phyloP scores from a whole-genome alignment of 306 rosid genomes.

The Acmispon strigosus region DNA sequence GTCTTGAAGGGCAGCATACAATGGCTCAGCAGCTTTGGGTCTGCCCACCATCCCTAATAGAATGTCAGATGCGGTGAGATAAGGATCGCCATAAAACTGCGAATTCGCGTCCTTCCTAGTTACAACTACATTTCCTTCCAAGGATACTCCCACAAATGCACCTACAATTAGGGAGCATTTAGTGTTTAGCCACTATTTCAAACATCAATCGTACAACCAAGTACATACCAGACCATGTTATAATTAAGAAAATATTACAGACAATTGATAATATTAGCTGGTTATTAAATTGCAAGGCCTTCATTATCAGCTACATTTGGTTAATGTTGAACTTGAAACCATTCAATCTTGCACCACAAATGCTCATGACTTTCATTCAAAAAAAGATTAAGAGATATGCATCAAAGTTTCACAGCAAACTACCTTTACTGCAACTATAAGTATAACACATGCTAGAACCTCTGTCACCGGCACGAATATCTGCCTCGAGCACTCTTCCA shows the following conservation, averaged over 20 bases:
- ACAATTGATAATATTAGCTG: not conserved
- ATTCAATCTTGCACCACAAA: not conserved
- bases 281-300: not conserved
- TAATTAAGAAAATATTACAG: not conserved
- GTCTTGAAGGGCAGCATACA: conserved; percentile 21
- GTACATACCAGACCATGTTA: too few species aligned
- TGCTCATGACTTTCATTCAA: not conserved
- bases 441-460: conserved; percentile 92
- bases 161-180: conserved; percentile 35
- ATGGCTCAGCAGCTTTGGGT: conserved; percentile 71
- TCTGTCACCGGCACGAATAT: conserved; percentile 82
- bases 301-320: not conserved
- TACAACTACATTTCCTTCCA: conserved; percentile 82
- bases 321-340: not conserved
- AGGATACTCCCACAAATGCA: conserved; percentile 80
- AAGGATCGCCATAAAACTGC: conserved; percentile 71
- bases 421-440: conserved; percentile 94
- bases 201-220: not conserved
- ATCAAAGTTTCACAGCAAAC: not conserved
- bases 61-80: conserved; percentile 59
- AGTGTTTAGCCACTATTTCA: not conserved
- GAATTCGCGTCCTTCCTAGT: conserved; percentile 68
- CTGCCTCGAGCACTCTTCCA: conserved; percentile 83
- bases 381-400: not conserved
- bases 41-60: conserved; percentile 58